phyloP scores from a whole-genome alignment of 2,329 filamentous ascomycete genomes.

The Microcyclosporella mali region DNA sequence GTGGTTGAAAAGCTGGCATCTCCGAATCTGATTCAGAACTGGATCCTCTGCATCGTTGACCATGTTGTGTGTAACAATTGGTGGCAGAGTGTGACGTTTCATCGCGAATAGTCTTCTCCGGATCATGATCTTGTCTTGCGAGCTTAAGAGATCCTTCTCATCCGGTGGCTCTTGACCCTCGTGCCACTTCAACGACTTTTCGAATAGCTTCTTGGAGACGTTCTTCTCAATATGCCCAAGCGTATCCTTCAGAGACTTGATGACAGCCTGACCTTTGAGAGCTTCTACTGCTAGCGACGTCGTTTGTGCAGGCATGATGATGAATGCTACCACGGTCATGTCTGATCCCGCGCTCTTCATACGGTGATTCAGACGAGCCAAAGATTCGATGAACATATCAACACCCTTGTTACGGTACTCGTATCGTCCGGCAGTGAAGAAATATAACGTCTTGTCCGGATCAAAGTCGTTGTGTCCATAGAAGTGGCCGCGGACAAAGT shows the following conservation, averaged over 20 bases:
- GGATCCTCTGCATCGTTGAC: constrained; percentile 88
- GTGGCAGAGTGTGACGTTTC: constrained; percentile 84
- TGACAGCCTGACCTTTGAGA: constrained; percentile 91
- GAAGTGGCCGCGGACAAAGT: constrained; percentile 96
- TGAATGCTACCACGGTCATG: constrained; percentile 91
- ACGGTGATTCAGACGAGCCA: constrained; percentile 88
- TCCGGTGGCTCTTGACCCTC: constrained; percentile 90
- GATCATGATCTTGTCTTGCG: constrained; percentile 85
- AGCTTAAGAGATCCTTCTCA: constrained; percentile 90
- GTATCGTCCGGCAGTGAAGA: constrained; percentile 95
- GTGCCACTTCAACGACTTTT: constrained; percentile 90
- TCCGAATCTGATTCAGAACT: constrained; percentile 88
- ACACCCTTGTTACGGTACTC: constrained; percentile 98
- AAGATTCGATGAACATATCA: constrained; percentile 98
- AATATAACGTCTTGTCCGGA: constrained; percentile 90
- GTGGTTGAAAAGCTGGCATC: constrained; percentile 96
- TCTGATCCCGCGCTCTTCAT: constrained; percentile 81
- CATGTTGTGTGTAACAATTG: constrained; percentile 99
- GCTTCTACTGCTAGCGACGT: constrained; percentile 92
- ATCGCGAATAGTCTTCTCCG: constrained; percentile 90
- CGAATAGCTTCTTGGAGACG: constrained; percentile 89
- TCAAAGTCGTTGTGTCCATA: constrained; percentile 98
- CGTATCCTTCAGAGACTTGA: constrained; percentile 91
- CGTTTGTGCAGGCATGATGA: constrained; percentile 98
- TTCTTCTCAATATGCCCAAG: constrained; percentile 87